These are phyloP conservation scores for Lophiotrema nucula DNA, from an alignment of 495 filamentous ascomycete genomes.

Conservation along the genomic window DNA sequence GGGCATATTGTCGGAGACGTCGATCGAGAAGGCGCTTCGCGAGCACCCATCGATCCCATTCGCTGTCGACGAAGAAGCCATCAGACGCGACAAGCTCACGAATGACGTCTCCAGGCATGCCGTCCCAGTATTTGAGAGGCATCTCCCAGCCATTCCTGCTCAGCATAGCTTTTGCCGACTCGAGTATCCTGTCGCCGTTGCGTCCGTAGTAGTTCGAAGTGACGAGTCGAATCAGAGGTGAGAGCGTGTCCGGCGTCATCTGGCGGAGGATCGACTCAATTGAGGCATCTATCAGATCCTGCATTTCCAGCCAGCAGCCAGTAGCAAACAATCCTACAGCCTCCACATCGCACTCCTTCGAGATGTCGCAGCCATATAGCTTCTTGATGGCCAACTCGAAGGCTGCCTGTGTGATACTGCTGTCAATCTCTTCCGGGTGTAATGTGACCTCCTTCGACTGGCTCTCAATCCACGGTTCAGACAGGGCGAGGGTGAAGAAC, in stretches of 20 bases:
- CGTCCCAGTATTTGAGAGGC: constrained; percentile 57
- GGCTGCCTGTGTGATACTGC: constrained; percentile 54
- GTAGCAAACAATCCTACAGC: constrained; percentile 59
- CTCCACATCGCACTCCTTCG: constrained; percentile 53
- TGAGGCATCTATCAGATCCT: constrained; percentile 56
- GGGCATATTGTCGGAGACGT: constrained; percentile 46
- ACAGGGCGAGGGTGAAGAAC: constrained; percentile 57
- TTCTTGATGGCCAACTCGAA: constrained; percentile 60
- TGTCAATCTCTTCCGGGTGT: constrained; percentile 57
- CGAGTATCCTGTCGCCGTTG: constrained; percentile 55
- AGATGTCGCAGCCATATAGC: constrained; percentile 53
- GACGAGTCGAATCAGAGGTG: constrained; percentile 53
- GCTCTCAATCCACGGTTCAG: constrained; percentile 59
- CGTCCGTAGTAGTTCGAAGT: constrained; percentile 60
- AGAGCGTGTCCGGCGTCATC: constrained; percentile 50
- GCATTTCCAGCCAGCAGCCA: constrained; percentile 60
- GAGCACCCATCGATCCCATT: constrained; percentile 60
- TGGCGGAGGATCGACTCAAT: constrained; percentile 55
- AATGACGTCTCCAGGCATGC: constrained; percentile 56
- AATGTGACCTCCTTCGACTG: constrained; percentile 54
- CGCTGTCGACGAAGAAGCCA: constrained; percentile 58
- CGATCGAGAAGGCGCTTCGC: constrained; percentile 55
- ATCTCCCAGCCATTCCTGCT: constrained; percentile 62
- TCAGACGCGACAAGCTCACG: constrained; percentile 60
- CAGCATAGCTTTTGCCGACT: constrained; percentile 59